These are phyloP conservation scores for Cryptomeria japonica DNA, from an alignment of 75 land plant species.

Conservation along the genomic window DNA sequence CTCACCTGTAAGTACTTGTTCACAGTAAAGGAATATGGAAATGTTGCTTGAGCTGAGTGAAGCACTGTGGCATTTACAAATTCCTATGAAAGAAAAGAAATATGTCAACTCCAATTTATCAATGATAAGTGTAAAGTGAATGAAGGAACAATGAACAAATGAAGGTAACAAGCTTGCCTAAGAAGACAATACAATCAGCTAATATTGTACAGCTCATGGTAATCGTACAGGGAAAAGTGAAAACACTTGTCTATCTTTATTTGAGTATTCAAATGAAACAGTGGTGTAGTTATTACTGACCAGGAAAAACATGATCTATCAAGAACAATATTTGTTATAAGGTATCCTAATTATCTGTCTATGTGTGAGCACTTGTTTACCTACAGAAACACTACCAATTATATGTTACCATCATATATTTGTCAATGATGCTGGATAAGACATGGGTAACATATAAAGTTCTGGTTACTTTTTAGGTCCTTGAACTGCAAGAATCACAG, in stretches of 20 bases:
- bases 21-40: conserved; percentile 23
- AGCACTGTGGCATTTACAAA: conserved; percentile 24
- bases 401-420: not conserved
- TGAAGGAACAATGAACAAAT: not conserved
- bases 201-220: not conserved
- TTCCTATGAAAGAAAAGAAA: conserved; percentile 11
- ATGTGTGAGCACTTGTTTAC: not conserved
- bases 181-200: not conserved
- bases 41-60: conserved; percentile 20
- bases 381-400: not conserved
- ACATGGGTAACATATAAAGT: not conserved
- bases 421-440: not conserved
- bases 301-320: not conserved
- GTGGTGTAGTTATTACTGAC: too few species aligned
- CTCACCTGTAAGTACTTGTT: conserved; percentile 25
- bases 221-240: not conserved
- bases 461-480: not conserved
- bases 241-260: not conserved
- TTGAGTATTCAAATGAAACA: not conserved
- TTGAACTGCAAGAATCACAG: not conserved
- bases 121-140: not conserved
- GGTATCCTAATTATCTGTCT: too few species aligned
- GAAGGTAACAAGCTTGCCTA: not conserved
- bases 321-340: not conserved
- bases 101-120: not conserved